Conservation (phyloP, 2,329 filamentous ascomycete species). For the Hymenotorrendiella dingleyae region DNA sequence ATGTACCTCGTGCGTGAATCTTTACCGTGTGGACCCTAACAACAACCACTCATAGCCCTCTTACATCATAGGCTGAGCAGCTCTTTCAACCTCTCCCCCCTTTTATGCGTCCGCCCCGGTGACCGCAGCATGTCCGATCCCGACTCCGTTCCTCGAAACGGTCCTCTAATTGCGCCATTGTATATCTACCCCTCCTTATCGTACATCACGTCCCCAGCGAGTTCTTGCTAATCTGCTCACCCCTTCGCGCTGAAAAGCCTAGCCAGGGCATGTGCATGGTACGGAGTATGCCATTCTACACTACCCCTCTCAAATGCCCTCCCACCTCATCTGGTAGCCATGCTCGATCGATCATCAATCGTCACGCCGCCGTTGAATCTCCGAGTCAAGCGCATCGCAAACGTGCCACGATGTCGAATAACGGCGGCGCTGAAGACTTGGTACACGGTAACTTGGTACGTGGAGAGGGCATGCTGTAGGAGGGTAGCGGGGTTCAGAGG, state of each 20-base stretch:
- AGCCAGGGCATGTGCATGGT: neutral
- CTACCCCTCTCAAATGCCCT: neutral
- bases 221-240: too few species aligned
- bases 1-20: too few species aligned
- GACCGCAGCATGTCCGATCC: neutral
- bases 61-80: too few species aligned
- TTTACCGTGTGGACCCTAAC: too few species aligned
- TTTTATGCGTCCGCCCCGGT: too few species aligned
- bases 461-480: too few species aligned
- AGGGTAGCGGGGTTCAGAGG: too few species aligned
- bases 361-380: slow-evolving; percentile 1
- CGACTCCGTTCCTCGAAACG: neutral
- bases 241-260: too few species aligned
- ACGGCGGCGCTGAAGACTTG: neutral
- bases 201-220: too few species aligned
- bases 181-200: too few species aligned
- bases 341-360: neutral
- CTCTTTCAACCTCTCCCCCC: too few species aligned
- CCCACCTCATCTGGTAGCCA: neutral
- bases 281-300: neutral
- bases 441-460: neutral
- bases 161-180: neutral
- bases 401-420: neutral
- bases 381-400: neutral
- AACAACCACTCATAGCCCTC: too few species aligned